Conservation (phyloP, 2,329 filamentous ascomycete species). For the Dactylellina leptospora region DNA sequence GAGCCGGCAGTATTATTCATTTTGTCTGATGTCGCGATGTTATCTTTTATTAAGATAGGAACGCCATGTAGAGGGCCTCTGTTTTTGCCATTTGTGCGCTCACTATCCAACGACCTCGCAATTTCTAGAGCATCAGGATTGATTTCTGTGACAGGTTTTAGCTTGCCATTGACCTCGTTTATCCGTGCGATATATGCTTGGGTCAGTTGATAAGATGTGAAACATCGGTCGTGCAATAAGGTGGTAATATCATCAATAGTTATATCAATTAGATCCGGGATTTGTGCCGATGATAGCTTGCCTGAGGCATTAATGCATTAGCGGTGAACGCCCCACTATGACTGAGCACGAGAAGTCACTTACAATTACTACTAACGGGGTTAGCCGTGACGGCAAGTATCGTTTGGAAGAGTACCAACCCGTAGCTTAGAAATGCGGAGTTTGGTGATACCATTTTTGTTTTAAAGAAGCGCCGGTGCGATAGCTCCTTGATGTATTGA, state of each 20-base stretch:
- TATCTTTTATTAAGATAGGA: slow-evolving; percentile 73
- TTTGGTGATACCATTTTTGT: background rate
- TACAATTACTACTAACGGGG: background rate
- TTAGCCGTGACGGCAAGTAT: background rate
- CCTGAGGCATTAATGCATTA: slow-evolving; percentile 3
- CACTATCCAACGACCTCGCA: slow-evolving; percentile 60
- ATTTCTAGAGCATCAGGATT: slow-evolving; percentile 61
- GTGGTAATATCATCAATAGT: slow-evolving; percentile 36
- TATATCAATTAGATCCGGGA: slow-evolving; percentile 42
- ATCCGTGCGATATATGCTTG: slow-evolving; percentile 59
- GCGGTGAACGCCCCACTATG: no score
- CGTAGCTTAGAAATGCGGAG: background rate
- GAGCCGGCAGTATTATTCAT: slow-evolving; percentile 74
- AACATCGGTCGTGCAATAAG: slow-evolving; percentile 19
- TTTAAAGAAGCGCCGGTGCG: no score
- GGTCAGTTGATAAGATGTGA: slow-evolving; percentile 32
- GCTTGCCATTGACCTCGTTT: slow-evolving; percentile 58
- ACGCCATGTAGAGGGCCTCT: slow-evolving; percentile 69
- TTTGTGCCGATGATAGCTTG: slow-evolving; percentile 2
- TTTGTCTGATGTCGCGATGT: slow-evolving; percentile 70
- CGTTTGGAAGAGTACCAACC: background rate
- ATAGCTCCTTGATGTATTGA: no score
- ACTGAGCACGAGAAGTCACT: no score
- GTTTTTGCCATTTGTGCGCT: slow-evolving; percentile 54
- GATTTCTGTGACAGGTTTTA: slow-evolving; percentile 60